Evolutionary conservation across 352 stramenopile genomes (phyloP), one percentile per base, ranked within the genome.

Genomic region (Phytophthora pluvialis): DNA sequence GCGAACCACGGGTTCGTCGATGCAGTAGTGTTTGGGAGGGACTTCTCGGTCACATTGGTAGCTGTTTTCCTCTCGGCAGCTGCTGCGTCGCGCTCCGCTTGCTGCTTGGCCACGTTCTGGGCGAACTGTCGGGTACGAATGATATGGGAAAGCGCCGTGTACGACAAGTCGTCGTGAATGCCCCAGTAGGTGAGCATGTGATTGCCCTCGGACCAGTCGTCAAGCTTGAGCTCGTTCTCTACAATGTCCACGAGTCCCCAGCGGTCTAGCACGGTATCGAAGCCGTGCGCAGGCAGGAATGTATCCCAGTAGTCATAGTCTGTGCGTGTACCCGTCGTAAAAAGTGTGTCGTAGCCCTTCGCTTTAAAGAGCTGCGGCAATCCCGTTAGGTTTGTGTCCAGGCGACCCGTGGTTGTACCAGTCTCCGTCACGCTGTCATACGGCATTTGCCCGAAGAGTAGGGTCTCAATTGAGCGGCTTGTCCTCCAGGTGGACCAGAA

Each of bases 401-500:
- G 43, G 3, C 70, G 67, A 1, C 83, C 80, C 11, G 43, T 59
- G 0, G 80, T 86, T 26, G 77, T 91, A 0, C 78, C 80, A 1
- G 80, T 85, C 21, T 78, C 60, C 0, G 72, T 84, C 10, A 78
- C 56, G 55, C 78, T 89, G 35, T 91, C 80, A 35, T 89, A 87
- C 3, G 81, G 78, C 48, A 90, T 55, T 39, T 90, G 83, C 0
- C 75, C 83, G 42, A 90, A 91, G 3, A 91, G 51, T 15, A 90
- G 77, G 10, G 72, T 75, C 64, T 91, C 83, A 10, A 91, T 51
- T 6, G 83, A 87, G 5, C 83, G 83, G 59, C 83, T 91, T 43
- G 83, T 91, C n/a, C 74, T 77, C 76, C 73, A 89, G 0, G 70
- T 80, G 1, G 83, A 90, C 83, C 83, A 91, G 46, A 90, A 67